These are phyloP conservation scores for Teratosphaeria epicoccoides DNA, from an alignment of 2,329 filamentous ascomycete genomes.

Conservation along the genomic window DNA sequence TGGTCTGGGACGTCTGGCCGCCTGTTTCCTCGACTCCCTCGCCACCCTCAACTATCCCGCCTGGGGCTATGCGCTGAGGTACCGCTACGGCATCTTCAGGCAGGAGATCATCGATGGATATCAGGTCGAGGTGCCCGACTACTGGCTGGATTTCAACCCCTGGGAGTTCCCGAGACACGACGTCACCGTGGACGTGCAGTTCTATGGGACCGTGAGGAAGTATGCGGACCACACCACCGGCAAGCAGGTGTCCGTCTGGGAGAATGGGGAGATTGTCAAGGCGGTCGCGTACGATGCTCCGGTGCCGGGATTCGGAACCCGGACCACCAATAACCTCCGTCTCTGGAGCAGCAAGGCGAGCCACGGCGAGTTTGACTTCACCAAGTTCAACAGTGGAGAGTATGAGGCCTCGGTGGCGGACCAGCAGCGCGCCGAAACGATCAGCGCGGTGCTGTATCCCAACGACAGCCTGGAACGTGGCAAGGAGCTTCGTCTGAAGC, in stretches of 20 bases:
- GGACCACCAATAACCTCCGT: constrained; percentile 89
- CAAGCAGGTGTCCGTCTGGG: constrained; percentile 67
- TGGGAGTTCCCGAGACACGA: constrained; percentile 98
- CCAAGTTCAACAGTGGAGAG: constrained; percentile 97
- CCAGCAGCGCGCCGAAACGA: constrained; percentile 96
- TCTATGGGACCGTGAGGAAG: constrained; percentile 78
- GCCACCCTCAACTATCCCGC: constrained; percentile 91
- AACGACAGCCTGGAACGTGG: constrained; percentile 95
- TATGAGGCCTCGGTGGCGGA: constrained; percentile 98
- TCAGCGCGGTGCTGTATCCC: constrained; percentile 92
- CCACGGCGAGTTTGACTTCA: constrained; percentile 96
- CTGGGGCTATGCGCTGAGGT: constrained; percentile 93
- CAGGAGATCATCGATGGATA: constrained; percentile 98
- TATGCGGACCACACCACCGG: constrained; percentile 54
- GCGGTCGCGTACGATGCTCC: constrained; percentile 86
- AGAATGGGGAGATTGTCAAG: constrained; percentile 83
- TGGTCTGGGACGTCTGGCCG: constrained; percentile 84
- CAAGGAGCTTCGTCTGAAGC: constrained; percentile 94
- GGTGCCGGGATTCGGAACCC: constrained; percentile 77
- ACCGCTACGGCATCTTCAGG: constrained; percentile 94
- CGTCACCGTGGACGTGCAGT: constrained; percentile 92
- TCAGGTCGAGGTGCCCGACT: constrained; percentile 95
- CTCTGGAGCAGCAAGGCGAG: constrained; percentile 97
- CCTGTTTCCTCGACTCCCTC: constrained; percentile 93
- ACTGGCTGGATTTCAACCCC: constrained; percentile 98